Base-by-base conservation (phyloP, 1,139 yeast genomes). In the Schizosaccharomyces versatilis region DNA sequence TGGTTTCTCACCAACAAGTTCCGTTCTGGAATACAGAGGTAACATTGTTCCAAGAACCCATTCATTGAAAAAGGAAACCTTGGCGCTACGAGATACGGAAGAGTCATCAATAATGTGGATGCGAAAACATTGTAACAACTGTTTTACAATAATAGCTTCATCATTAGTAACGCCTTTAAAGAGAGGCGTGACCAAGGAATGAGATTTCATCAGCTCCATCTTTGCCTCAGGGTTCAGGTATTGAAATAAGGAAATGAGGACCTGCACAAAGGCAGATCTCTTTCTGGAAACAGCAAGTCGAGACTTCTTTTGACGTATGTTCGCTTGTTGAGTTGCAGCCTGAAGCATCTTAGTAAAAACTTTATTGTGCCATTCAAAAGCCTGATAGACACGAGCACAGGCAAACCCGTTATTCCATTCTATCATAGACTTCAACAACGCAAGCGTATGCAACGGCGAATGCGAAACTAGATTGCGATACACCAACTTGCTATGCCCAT, bases 61-160 rank as follows among this genome's bases (percentile, higher is more conserved):
- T 62, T 88, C 97, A 62, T 84, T 85, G 62, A 88, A 75, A 17
- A 86, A 74, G 60, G 78, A 78, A 61, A 85, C 76, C 64, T 86
- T 88, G 0, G 86, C 76, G 57, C 80, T 71, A 62, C 79, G 80
- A 60, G 78, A 76, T 63, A 80, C 81, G 14, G 76, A 71, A 0
- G 71, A 64, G 61, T 88, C 96, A 39, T 68, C 65, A 47, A 85
- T 64, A 1, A 88, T 73, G 39, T 70, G 32, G 3, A 49, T 62
- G 14, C 72, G 75, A 55, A 85, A 67, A 40, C 78, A 72, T 0
- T 67, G 64, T 2, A 85, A 58, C 0, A 80, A 69, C 36, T 63
- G 60, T 0, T 60, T 59, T 36, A 79, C 67, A 1, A 73, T 59
- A 7, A 71, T 73, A 3, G 67, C 64, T 7, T 79, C 71, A 61